Conservation (phyloP, 2,329 filamentous ascomycete genomes). For the Talaromyces marneffei region DNA sequence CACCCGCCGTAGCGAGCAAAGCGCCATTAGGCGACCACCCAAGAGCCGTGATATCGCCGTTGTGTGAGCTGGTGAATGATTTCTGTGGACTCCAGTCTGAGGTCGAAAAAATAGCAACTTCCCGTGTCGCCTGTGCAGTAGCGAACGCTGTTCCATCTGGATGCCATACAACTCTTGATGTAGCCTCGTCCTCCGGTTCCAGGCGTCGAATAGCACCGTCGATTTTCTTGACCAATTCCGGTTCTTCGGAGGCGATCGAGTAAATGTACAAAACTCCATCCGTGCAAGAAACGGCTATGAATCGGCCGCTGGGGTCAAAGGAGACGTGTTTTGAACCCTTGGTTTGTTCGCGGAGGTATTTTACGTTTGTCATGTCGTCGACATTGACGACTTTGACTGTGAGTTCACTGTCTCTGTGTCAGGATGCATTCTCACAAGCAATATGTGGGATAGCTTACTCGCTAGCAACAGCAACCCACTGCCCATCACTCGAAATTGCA, state of each 20-base stretch:
- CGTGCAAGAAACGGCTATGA: conserved; percentile 74
- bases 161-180: conserved; percentile 77
- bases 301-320: conserved; percentile 74
- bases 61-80: conserved; percentile 71
- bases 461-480: conserved; percentile 93
- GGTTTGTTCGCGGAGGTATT: conserved; percentile 74
- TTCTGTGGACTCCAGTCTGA: conserved; percentile 85
- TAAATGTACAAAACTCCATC: conserved; percentile 91
- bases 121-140: conserved; percentile 70
- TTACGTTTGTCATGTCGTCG: conserved; percentile 67
- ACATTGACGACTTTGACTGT: conserved; percentile 84
- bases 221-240: conserved; percentile 73
- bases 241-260: conserved; percentile 69
- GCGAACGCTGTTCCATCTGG: conserved; percentile 91
- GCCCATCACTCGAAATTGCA: conserved; percentile 69
- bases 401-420: conserved; percentile 54
- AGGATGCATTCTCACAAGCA: neutral
- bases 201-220: conserved; percentile 77
- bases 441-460: conserved; percentile 51
- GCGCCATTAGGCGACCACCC: conserved; percentile 95
- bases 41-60: conserved; percentile 75
- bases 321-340: conserved; percentile 87
- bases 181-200: conserved; percentile 71
- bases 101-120: conserved; percentile 81
- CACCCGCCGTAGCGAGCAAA: conserved; percentile 62